Evolutionary conservation across 2,329 filamentous ascomycete species (phyloP).

Genomic region (Cordyceps tenuipes): DNA sequence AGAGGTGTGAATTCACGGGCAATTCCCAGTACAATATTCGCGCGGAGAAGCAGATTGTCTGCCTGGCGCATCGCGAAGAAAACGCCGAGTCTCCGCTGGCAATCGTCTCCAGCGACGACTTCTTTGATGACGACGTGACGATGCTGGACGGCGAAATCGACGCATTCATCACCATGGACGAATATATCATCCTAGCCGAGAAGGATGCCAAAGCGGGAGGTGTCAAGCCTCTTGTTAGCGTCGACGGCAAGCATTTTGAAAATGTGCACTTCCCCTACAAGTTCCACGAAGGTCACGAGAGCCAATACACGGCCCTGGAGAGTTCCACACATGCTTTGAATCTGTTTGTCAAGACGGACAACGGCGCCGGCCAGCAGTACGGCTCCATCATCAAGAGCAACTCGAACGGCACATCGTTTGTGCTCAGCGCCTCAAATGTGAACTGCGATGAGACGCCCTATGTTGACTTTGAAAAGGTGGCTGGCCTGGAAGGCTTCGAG

Average conservation of each 20-base stretch:
- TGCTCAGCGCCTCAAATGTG: slow-evolving; percentile 70
- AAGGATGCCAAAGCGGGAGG: slow-evolving; percentile 59
- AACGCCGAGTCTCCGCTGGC: slow-evolving; percentile 53
- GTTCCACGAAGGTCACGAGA: slow-evolving; percentile 68
- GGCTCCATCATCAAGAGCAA: slow-evolving; percentile 96
- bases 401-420: slow-evolving; percentile 93
- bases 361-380: slow-evolving; percentile 55
- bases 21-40: slow-evolving; percentile 49
- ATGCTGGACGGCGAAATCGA: slow-evolving; percentile 52
- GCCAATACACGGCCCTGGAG: slow-evolving; percentile 86
- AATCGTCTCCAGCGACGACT: slow-evolving; percentile 71
- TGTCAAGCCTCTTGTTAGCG: slow-evolving; percentile 70
- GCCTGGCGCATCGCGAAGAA: slow-evolving; percentile 48
- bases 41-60: slow-evolving; percentile 48
- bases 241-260: slow-evolving; percentile 78
- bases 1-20: slow-evolving; percentile 80
- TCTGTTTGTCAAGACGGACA: slow-evolving; percentile 78
- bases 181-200: slow-evolving; percentile 87
- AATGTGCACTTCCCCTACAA: slow-evolving; percentile 78
- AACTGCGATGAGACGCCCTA: slow-evolving; percentile 71
- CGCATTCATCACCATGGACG: slow-evolving; percentile 88
- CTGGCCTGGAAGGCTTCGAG: slow-evolving; percentile 81
- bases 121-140: slow-evolving; percentile 56
- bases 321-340: slow-evolving; percentile 93
- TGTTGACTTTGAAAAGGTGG: slow-evolving; percentile 95